Evolutionary conservation across 2,329 filamentous ascomycete genomes (phyloP).

Genomic region (Nigrospora oryzae): DNA sequence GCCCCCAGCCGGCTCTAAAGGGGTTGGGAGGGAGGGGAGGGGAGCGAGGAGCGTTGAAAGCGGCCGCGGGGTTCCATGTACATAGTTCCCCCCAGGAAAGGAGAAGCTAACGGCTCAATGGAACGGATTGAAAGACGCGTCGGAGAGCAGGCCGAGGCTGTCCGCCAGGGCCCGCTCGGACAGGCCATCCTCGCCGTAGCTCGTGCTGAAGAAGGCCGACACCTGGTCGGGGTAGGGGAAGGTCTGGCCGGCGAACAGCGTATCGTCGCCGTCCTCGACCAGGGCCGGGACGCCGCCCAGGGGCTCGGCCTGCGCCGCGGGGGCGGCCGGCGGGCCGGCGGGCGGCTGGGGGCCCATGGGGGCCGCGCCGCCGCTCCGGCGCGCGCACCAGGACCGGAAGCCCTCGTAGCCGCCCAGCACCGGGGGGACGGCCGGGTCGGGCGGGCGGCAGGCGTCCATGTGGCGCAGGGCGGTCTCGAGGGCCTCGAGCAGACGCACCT

Average conservation of each 20-base stretch:
- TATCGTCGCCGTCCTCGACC: background rate
- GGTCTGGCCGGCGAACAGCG: background rate
- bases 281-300: background rate
- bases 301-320: background rate
- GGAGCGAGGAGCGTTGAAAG: background rate
- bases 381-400: background rate
- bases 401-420: background rate
- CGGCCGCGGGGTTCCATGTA: too few species aligned
- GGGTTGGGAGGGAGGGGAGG: too few species aligned
- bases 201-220: background rate
- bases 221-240: background rate
- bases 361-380: background rate
- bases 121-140: background rate
- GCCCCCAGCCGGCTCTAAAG: background rate
- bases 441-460: background rate
- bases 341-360: background rate
- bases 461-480: constrained; percentile 1
- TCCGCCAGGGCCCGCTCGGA: background rate
- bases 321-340: background rate
- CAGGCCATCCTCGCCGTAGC: background rate
- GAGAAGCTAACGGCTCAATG: background rate
- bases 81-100: too few species aligned
- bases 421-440: background rate
- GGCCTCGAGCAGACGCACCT: background rate
- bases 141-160: background rate